Percentiles rank a stretch among this genome's conserved stretches.
phyloP scores from a whole-genome alignment of 768 basidiomycete species.

The Pleurotus tuber-regium region DNA sequence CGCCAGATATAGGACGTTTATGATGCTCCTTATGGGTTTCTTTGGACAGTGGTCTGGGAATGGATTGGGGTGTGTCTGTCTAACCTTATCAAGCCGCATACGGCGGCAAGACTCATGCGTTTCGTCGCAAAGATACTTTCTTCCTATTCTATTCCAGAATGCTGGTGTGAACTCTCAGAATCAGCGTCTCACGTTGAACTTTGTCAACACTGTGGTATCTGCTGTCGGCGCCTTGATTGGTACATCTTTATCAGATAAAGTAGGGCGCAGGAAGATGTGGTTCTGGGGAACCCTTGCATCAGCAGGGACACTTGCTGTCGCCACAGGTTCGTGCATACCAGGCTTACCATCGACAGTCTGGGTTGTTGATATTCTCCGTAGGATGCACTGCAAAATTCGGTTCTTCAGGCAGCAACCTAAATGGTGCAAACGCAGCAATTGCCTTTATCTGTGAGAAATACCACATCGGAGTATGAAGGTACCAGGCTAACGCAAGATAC shows the following conservation, averaged over 20 bases:
- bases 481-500: neutral
- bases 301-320: conserved; percentile 36
- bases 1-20: conserved; percentile 42
- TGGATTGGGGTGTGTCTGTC: conserved; percentile 43
- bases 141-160: conserved; percentile 38
- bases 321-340: conserved; percentile 28
- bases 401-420: conserved; percentile 29
- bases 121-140: conserved; percentile 32
- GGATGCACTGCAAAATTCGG: conserved; percentile 42
- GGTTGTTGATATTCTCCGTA: conserved; percentile 11
- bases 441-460: conserved; percentile 40
- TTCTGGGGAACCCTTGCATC: conserved; percentile 44
- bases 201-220: conserved; percentile 40
- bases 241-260: conserved; percentile 39
- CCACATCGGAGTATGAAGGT: neutral
- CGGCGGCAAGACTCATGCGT: neutral
- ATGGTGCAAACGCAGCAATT: conserved; percentile 41
- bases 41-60: conserved; percentile 60
- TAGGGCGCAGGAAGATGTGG: conserved; percentile 44
- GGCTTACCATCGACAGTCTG: neutral
- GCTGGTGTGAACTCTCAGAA: conserved; percentile 39
- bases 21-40: conserved; percentile 53
- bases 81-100: too few relatives aligned
- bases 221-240: conserved; percentile 40
- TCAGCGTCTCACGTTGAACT: conserved; percentile 36